Evolutionary conservation across 495 filamentous ascomycete genomes (phyloP), one percentile per base, ranked within the genome.

Genomic region (Poronia punctata): DNA sequence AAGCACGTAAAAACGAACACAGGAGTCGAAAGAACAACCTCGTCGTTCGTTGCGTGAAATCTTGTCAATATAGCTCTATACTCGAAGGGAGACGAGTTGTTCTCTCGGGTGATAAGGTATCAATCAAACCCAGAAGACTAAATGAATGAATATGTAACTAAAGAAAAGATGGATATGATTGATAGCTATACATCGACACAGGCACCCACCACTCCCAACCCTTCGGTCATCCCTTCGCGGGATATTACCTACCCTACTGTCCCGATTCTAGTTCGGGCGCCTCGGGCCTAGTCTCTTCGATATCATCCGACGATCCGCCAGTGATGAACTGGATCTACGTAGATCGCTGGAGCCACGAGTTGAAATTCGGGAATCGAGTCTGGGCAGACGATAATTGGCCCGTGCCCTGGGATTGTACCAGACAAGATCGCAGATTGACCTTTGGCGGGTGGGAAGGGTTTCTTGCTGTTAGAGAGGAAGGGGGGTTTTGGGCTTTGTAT

Each of bases 241-340:
- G 71, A 5, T 75, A 73, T 39, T 75, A 63, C 50, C 63, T 73
- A 18, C 58, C 66, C 1, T 72, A 71, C 47, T n/a, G n/a, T n/a
- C 72, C 72, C 7, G 62, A 69, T 8, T 46, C 61, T 8, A 56
- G 58, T 27, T 69, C 60, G 52, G 7, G 7, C 11, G 28, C 48
- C 18, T 64, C 61, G 8, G 71, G 68, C 1, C 63, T 73, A 9
- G 71, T 73, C n/a, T 67, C 68, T 0, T 65, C 64, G 7, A 67
- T 72, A 32, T 49, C 49, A 3, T 30, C 20, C 25, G 68, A 71
- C 36, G 67, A 70, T 7, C 67, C 70, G 0, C 70, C 72, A 0
- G 53, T 68, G 37, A 65, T 75, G 40, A 75, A 75, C 43, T 75
- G 72, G 72, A 64, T 75, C 23, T 75, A 73, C 43, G 58, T 74